Evolutionary conservation across 148 eudicot genomes (phyloP), one percentile per base, ranked within the genome.

Genomic region (Fagopyrum tataricum): DNA sequence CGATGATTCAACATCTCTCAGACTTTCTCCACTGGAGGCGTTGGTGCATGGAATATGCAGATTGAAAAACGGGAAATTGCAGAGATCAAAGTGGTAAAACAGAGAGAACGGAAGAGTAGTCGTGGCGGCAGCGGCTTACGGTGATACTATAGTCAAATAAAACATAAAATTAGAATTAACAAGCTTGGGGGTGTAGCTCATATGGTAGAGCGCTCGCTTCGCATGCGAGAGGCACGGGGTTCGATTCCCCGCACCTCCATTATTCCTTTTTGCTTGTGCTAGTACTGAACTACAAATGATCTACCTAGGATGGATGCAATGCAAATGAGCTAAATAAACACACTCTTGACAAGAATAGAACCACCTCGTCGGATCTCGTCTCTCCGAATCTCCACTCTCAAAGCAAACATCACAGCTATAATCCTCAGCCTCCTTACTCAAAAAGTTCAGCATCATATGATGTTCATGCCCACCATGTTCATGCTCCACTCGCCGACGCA

Each of bases 241-340:
- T 87, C 95, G 89, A 89, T 87, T 79, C 91, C 89, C 94, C 89
- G 91, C 94, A 89, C 86, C 91, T 85, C 93, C 93, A 89, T n/a
- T n/a, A n/a, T n/a, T n/a, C n/a, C n/a, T n/a, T n/a, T n/a, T n/a
- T n/a, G n/a, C n/a, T n/a, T n/a, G n/a, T n/a, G n/a, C n/a, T n/a
- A n/a, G n/a, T n/a, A n/a, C n/a, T n/a, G n/a, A n/a, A n/a, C n/a
- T n/a, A n/a, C n/a, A 55, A 8, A 3, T 17, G 67, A 26, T 4
- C 67, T 61, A 61, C n/a, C 10, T 62, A 11, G 18, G n/a, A 62
- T 31, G 68, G 24, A 69, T 42, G 37, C 72, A 69, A 43, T 8
- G 51, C 51, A 69, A 41, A 69, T 69, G 72, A 69, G 72, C 72
- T 14, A 21, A 48, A 69, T n/a, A 69, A 13, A 3, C 72, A 69